Percentiles rank a stretch among this genome's conserved stretches.
Conservation (phyloP, 768 basidiomycete species). For the Mycena pura region DNA sequence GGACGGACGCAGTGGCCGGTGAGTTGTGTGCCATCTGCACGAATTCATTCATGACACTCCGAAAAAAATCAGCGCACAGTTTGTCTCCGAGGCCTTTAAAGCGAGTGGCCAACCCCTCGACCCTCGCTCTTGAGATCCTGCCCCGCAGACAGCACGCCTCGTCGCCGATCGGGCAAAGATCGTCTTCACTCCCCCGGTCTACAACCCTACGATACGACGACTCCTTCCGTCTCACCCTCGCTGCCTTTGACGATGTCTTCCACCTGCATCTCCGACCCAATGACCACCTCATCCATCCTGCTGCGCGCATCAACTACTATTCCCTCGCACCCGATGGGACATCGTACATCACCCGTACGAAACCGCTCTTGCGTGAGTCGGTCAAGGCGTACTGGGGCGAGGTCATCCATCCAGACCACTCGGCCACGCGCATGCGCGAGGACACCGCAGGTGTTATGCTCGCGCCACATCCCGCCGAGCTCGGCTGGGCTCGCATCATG, state of each 20-base stretch:
- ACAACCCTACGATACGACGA: slow-evolving; percentile 69
- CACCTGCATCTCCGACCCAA: slow-evolving; percentile 81
- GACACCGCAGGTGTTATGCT: slow-evolving; percentile 64
- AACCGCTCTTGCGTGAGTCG: slow-evolving; percentile 66
- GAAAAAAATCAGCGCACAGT: slow-evolving; percentile 53
- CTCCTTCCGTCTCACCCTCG: slow-evolving; percentile 71
- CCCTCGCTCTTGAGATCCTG: slow-evolving; percentile 61
- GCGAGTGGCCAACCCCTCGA: slow-evolving; percentile 55
- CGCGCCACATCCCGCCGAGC: slow-evolving; percentile 50
- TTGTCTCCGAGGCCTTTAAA: slow-evolving; percentile 54
- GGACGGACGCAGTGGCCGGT: slow-evolving; percentile 41
- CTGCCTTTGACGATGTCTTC: slow-evolving; percentile 69
- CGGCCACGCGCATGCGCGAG: slow-evolving; percentile 62
- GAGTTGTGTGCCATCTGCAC: slow-evolving; percentile 11
- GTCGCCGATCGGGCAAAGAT: slow-evolving; percentile 41
- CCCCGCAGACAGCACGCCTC: slow-evolving; percentile 46
- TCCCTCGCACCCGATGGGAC: slow-evolving; percentile 56
- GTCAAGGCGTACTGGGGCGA: slow-evolving; percentile 79
- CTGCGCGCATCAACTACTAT: slow-evolving; percentile 75
- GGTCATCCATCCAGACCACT: slow-evolving; percentile 65
- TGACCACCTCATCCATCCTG: slow-evolving; percentile 78
- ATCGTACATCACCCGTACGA: slow-evolving; percentile 56
- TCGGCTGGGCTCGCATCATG: slow-evolving; percentile 83
- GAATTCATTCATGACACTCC: slow-evolving; percentile 7
- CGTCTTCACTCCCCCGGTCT: slow-evolving; percentile 40